These are phyloP conservation scores for Steccherinum ochraceum DNA, from an alignment of 768 basidiomycete genomes.

Conservation along the genomic window DNA sequence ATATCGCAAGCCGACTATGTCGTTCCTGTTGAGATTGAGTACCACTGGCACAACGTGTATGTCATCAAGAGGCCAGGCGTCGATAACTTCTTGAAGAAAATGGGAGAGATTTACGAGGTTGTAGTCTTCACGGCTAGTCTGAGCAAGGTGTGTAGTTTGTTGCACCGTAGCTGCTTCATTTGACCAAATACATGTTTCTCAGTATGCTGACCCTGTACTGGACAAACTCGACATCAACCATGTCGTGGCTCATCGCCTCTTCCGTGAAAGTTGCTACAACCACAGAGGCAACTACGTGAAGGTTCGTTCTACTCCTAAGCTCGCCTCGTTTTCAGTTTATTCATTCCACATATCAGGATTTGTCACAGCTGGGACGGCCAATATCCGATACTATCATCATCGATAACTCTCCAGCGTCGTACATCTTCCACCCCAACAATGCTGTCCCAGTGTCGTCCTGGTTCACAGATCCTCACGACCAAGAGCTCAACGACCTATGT, in stretches of 20 bases:
- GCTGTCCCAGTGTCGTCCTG: constrained; percentile 98
- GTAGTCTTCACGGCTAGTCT: constrained; percentile 98
- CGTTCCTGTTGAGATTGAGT: constrained; percentile 98
- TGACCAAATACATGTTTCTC: constrained; percentile 1
- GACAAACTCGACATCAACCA: constrained; percentile 93
- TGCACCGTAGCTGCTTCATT: neutral
- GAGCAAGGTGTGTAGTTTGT: constrained; percentile 68
- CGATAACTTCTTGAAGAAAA: constrained; percentile 92
- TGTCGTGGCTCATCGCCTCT: constrained; percentile 90
- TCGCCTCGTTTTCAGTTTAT: neutral
- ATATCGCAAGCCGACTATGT: constrained; percentile 95
- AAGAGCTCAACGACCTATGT: constrained; percentile 91
- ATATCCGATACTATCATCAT: constrained; percentile 94
- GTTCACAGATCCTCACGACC: constrained; percentile 99
- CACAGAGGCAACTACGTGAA: constrained; percentile 99
- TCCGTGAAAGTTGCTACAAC: constrained; percentile 98
- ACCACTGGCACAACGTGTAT: constrained; percentile 97
- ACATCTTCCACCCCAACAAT: constrained; percentile 99
- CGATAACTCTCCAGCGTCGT: constrained; percentile 98
- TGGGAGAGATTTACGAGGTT: constrained; percentile 98
- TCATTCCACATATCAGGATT: constrained; percentile 63
- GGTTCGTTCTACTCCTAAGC: constrained; percentile 36
- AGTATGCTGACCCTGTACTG: constrained; percentile 98
- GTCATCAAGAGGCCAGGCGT: constrained; percentile 99
- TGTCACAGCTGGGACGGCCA: constrained; percentile 94